Percentiles rank a stretch among this genome's conserved stretches.
These are phyloP conservation scores for Hymenoscyphus albidus DNA, from an alignment of 2,329 filamentous ascomycete genomes.

Conservation along the genomic window DNA sequence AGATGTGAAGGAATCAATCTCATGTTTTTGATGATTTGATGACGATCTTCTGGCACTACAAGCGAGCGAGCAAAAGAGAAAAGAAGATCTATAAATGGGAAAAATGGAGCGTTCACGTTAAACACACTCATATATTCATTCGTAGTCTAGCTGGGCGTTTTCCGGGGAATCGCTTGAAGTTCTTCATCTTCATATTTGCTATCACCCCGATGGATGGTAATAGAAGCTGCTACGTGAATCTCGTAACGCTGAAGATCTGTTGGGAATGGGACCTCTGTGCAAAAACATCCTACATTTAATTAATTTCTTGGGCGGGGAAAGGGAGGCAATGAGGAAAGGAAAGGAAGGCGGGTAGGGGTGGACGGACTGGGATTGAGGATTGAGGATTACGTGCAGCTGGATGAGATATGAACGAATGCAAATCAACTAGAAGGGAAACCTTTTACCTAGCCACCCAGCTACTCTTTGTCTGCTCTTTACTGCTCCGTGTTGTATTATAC, in stretches of 20 bases:
- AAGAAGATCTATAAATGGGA: constrained; percentile 16
- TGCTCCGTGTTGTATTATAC: constrained; percentile 1
- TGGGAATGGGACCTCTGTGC: neutral
- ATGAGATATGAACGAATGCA: neutral
- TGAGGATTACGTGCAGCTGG: neutral
- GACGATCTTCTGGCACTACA: neutral
- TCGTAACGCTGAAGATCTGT: neutral
- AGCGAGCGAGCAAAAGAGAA: constrained; percentile 2
- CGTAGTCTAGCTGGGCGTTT: constrained; percentile 28
- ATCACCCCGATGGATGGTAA: neutral
- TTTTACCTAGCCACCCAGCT: neutral
- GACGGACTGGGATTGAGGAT: neutral
- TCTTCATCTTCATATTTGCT: neutral
- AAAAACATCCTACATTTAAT: constrained; percentile 3
- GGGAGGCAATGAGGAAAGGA: neutral
- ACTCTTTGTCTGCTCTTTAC: neutral
- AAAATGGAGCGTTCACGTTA: constrained; percentile 7
- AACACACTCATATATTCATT: constrained; percentile 9
- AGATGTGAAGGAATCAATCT: constrained; percentile 25
- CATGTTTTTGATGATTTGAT: constrained; percentile 2
- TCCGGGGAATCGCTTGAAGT: neutral
- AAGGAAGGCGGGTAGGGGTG: neutral
- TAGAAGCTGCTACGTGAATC: neutral
- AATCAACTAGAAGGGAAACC: neutral
- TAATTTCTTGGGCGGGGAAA: neutral